These are phyloP conservation scores for Irpex lacteus DNA, from an alignment of 1,284 basidiomycete species.

Conservation along the genomic window DNA sequence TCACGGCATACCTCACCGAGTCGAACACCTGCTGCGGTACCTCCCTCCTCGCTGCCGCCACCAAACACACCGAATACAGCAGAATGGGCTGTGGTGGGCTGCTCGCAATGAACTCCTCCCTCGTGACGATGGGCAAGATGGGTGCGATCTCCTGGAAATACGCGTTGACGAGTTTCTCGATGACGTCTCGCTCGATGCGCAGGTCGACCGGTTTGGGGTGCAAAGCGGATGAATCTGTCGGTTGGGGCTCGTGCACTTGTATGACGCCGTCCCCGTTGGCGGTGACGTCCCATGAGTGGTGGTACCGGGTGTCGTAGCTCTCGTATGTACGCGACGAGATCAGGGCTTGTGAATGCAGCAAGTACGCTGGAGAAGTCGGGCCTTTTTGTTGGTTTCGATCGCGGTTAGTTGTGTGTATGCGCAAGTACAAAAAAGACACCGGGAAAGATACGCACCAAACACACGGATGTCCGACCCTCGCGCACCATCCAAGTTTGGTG, in stretches of 20 bases:
- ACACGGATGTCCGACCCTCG: conserved; percentile 47
- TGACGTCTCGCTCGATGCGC: conserved; percentile 68
- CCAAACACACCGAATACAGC: conserved; percentile 90
- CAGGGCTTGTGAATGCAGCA: conserved; percentile 86
- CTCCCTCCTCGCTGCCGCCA: conserved; percentile 83
- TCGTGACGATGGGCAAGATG: conserved; percentile 85
- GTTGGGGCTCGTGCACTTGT: conserved; percentile 68
- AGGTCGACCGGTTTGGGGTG: conserved; percentile 63
- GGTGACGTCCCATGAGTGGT: conserved; percentile 82
- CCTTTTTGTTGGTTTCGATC: conserved; percentile 41
- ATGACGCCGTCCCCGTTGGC: conserved; percentile 87
- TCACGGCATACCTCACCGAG: conserved; percentile 81
- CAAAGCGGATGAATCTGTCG: conserved; percentile 49
- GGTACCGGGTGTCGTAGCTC: conserved; percentile 81
- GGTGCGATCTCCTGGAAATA: conserved; percentile 87
- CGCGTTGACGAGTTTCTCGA: conserved; percentile 84
- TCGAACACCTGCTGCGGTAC: conserved; percentile 84
- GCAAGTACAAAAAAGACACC: conserved; percentile 13
- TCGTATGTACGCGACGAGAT: conserved; percentile 84
- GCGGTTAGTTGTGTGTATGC: conserved; percentile 25
- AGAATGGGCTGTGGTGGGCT: conserved; percentile 76
- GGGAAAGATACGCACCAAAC: conserved; percentile 47
- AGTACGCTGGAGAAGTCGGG: conserved; percentile 81
- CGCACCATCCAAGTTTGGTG: conserved; percentile 26
- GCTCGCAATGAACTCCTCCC: conserved; percentile 80